Percentiles rank a stretch among this genome's conserved stretches.
Evolutionary conservation across 768 basidiomycete genomes (phyloP).

Genomic region (Termitomyces sp.): DNA sequence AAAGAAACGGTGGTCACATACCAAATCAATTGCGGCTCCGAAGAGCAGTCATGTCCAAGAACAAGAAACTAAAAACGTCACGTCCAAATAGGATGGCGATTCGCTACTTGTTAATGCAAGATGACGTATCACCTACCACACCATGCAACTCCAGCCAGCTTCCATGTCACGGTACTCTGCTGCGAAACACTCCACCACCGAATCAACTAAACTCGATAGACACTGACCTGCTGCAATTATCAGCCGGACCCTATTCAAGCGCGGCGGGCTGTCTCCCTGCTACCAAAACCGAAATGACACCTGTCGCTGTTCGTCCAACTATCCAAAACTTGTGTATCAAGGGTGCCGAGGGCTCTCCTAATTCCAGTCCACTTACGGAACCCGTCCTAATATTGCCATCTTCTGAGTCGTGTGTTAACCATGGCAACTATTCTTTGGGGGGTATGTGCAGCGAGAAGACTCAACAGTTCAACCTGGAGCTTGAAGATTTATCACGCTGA

Average conservation of each 20-base stretch:
- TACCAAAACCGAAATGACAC: not conserved
- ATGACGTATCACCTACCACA: not conserved
- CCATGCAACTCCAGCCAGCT: too few species aligned
- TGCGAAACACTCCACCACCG: too few species aligned
- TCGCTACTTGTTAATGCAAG: not conserved
- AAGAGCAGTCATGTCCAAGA: not conserved
- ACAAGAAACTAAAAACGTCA: not conserved
- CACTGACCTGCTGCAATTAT: not conserved
- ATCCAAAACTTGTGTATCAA: not conserved
- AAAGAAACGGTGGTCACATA: not conserved
- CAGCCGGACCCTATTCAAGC: not conserved
- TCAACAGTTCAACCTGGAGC: too few species aligned
- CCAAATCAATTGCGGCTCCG: not conserved
- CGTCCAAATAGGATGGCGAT: not conserved
- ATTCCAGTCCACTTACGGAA: not conserved
- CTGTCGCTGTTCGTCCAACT: not conserved
- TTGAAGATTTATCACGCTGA: not conserved
- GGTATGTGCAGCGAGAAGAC: too few species aligned
- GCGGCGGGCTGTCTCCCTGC: not conserved
- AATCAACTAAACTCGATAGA: not conserved
- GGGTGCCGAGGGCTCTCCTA: not conserved
- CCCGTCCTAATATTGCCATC: not conserved
- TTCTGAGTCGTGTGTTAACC: not conserved
- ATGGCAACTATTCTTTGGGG: not conserved
- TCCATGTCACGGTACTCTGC: not conserved